These are phyloP conservation scores for Scleroderma bovista DNA, from an alignment of 768 basidiomycete species.

Conservation along the genomic window DNA sequence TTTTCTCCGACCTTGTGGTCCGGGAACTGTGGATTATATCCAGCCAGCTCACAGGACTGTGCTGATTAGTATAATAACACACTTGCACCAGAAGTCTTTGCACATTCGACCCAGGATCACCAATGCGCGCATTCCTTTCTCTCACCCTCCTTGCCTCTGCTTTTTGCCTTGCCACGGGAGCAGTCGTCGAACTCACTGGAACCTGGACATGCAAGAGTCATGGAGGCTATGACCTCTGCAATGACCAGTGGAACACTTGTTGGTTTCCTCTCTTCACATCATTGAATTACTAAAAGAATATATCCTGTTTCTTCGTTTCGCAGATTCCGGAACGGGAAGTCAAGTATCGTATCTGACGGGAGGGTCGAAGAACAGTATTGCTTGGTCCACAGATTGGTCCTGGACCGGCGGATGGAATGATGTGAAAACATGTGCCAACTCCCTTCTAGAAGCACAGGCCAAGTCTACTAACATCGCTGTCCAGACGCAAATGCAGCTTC, in stretches of 20 bases:
- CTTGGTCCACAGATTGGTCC: constrained; percentile 50
- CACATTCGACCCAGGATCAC: no score
- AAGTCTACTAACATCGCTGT: neutral
- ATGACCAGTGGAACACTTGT: constrained; percentile 53
- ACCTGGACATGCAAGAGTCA: constrained; percentile 40
- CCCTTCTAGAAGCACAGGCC: neutral
- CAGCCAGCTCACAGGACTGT: no score
- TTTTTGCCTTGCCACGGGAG: no score
- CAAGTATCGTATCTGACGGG: constrained; percentile 44
- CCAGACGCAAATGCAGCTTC: constrained; percentile 48
- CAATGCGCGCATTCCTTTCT: no score
- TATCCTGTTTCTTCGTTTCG: neutral
- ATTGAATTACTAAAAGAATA: neutral
- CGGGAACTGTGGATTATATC: no score
- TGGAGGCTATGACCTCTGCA: constrained; percentile 47
- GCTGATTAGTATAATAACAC: no score
- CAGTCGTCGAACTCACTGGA: constrained; percentile 30
- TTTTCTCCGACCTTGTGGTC: no score
- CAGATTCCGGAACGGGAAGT: constrained; percentile 41
- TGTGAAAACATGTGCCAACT: constrained; percentile 49
- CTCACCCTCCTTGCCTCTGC: no score
- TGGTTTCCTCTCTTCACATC: constrained; percentile 7
- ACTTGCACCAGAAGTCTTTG: no score
- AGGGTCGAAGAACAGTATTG: constrained; percentile 33
- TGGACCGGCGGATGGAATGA: constrained; percentile 47